These are phyloP conservation scores for Thecaphora thlaspeos DNA, from an alignment of 1,284 basidiomycete genomes.

Conservation along the genomic window DNA sequence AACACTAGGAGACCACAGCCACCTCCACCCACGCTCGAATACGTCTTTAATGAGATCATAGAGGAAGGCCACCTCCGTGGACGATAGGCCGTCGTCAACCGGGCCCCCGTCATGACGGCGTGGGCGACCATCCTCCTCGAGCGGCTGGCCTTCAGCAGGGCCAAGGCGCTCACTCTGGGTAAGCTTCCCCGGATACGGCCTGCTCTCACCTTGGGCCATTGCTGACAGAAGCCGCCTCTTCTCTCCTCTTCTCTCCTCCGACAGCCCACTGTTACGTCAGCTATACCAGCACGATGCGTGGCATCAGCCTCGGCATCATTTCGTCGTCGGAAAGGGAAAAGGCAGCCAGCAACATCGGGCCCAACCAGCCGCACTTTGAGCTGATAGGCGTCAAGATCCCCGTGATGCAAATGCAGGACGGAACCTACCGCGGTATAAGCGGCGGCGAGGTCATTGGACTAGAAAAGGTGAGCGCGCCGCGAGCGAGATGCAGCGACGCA, in stretches of 20 bases:
- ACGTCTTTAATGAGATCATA: constrained; percentile 44
- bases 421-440: constrained; percentile 78
- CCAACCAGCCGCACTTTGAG: constrained; percentile 86
- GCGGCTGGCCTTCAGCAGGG: constrained; percentile 75
- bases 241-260: neutral
- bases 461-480: constrained; percentile 58
- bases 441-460: constrained; percentile 73
- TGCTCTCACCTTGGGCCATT: too few relatives aligned
- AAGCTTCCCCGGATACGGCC: constrained; percentile 37
- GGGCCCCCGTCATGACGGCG: constrained; percentile 89
- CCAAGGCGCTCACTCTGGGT: constrained; percentile 88
- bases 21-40: constrained; percentile 15
- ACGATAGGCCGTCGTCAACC: constrained; percentile 74
- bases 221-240: neutral
- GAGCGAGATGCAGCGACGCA: too few relatives aligned
- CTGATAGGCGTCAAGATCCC: constrained; percentile 86
- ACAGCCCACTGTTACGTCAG: constrained; percentile 86
- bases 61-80: constrained; percentile 27
- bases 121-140: constrained; percentile 87
- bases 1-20: constrained; percentile 3
- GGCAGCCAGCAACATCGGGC: constrained; percentile 64
- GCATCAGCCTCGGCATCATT: constrained; percentile 26
- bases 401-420: constrained; percentile 70
- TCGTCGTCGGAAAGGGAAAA: constrained; percentile 17
- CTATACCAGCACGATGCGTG: constrained; percentile 66